Evolutionary conservation across 2,329 filamentous ascomycete species (phyloP).

Genomic region (Colletotrichum sp.): DNA sequence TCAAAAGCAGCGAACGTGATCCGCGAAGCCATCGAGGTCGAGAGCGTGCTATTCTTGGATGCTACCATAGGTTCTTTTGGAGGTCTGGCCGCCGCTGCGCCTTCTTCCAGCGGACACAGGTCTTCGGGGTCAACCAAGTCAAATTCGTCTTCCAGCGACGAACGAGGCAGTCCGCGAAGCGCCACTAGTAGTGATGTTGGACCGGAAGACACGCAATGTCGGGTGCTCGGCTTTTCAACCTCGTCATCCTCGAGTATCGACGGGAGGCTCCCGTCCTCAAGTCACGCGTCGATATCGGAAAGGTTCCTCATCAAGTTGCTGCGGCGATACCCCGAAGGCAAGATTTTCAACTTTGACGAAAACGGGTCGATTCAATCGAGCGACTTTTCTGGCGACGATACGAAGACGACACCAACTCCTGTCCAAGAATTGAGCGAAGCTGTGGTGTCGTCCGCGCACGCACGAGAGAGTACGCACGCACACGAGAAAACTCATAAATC

Average conservation of each 20-base stretch:
- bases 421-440: rapidly evolving
- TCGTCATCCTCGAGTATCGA: constrained; percentile 36
- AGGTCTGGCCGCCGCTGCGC: constrained; percentile 20
- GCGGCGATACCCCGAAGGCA: constrained; percentile 48
- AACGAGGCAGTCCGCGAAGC: neutral
- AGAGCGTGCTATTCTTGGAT: constrained; percentile 17
- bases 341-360: constrained; percentile 49
- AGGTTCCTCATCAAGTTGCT: constrained; percentile 44
- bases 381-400: constrained; percentile 30
- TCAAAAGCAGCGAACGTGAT: constrained; percentile 50
- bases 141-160: constrained; percentile 19
- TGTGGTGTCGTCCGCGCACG: neutral
- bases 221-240: constrained; percentile 44
- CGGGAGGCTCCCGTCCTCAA: constrained; percentile 9
- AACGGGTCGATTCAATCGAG: constrained; percentile 37
- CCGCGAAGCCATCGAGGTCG: constrained; percentile 42
- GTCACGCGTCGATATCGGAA: constrained; percentile 36
- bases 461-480: too few species aligned
- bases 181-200: neutral
- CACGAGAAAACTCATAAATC: neutral
- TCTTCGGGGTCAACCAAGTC: neutral
- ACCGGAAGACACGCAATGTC: constrained; percentile 21
- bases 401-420: rapidly evolving
- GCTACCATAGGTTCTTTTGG: constrained; percentile 29
- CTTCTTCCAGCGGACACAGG: neutral